These are phyloP conservation scores for Jatropha podagrica DNA, from an alignment of 441 rosid species.

Conservation along the genomic window DNA sequence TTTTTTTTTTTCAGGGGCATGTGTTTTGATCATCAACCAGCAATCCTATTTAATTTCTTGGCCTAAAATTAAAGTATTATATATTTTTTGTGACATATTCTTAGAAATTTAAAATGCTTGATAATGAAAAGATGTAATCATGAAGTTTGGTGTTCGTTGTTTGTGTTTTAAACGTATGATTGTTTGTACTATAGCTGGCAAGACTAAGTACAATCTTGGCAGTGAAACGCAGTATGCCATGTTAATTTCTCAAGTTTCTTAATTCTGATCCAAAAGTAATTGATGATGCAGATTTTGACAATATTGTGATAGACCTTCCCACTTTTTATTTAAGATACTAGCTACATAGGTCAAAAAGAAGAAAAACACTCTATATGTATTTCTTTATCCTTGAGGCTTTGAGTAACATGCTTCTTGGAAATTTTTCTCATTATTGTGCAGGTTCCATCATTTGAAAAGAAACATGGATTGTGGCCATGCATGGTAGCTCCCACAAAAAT, in stretches of 20 bases:
- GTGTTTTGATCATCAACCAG: too few relatives aligned
- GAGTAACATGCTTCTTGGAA: neutral
- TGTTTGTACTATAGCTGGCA: neutral
- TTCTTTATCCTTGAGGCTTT: neutral
- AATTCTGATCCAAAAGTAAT: neutral
- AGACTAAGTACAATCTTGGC: neutral
- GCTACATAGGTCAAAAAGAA: neutral
- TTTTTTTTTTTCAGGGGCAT: too few relatives aligned
- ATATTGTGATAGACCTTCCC: neutral
- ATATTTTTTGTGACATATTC: neutral
- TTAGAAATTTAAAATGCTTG: neutral
- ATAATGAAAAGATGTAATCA: neutral
- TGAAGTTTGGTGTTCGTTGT: neutral
- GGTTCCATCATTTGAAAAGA: constrained; percentile 76
- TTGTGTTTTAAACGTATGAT: neutral
- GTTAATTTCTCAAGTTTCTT: neutral
- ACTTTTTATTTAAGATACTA: neutral
- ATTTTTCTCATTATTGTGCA: constrained; percentile 25
- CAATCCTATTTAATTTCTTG: neutral
- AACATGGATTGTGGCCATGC: constrained; percentile 88
- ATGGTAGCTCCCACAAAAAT: constrained; percentile 99
- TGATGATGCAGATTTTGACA: neutral
- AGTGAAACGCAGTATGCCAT: neutral
- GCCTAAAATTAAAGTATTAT: neutral
- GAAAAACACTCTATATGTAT: neutral